phyloP scores from a whole-genome alignment of 78 protist species.

The Emiliania huxleyi region DNA sequence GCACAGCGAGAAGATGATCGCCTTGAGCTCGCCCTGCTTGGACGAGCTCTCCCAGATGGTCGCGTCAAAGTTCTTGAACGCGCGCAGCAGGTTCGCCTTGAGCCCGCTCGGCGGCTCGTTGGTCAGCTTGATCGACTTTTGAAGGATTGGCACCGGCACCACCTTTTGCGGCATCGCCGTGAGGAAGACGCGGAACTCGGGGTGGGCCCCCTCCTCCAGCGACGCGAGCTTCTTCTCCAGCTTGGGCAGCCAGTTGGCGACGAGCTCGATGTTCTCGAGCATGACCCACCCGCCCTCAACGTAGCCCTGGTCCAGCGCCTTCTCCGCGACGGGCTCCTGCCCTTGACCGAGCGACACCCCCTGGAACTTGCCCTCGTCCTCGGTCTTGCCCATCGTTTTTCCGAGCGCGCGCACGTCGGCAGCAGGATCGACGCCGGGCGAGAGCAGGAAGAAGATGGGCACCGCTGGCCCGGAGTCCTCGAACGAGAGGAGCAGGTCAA shows the following conservation, averaged over 20 bases:
- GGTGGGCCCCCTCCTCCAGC: background rate
- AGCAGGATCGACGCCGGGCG: constrained; percentile 89
- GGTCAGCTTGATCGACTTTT: constrained; percentile 82
- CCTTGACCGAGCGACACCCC: constrained; percentile 87
- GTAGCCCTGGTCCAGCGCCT: constrained; percentile 25
- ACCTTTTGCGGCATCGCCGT: constrained; percentile 52
- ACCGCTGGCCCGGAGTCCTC: constrained; percentile 49
- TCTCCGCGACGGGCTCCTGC: constrained; percentile 83
- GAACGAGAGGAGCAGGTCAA: constrained; percentile 39
- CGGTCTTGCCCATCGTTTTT: constrained; percentile 31
- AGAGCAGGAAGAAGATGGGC: constrained; percentile 85
- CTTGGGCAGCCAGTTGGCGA: constrained; percentile 64
- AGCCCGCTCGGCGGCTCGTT: constrained; percentile 91
- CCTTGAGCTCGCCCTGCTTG: constrained; percentile 69
- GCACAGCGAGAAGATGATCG: constrained; percentile 76
- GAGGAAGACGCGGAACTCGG: constrained; percentile 75
- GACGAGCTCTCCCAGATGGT: constrained; percentile 73
- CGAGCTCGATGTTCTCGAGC: constrained; percentile 83
- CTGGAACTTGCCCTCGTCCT: constrained; percentile 44
- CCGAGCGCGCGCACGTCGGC: constrained; percentile 71
- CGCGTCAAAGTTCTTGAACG: constrained; percentile 67
- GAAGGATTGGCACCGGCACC: constrained; percentile 61
- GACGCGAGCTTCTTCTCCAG: constrained; percentile 78
- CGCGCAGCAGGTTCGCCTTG: constrained; percentile 72
- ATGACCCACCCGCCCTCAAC: constrained; percentile 77